These are phyloP conservation scores for Nematodospora anomalae DNA, from an alignment of 1,139 yeast species.

Conservation along the genomic window DNA sequence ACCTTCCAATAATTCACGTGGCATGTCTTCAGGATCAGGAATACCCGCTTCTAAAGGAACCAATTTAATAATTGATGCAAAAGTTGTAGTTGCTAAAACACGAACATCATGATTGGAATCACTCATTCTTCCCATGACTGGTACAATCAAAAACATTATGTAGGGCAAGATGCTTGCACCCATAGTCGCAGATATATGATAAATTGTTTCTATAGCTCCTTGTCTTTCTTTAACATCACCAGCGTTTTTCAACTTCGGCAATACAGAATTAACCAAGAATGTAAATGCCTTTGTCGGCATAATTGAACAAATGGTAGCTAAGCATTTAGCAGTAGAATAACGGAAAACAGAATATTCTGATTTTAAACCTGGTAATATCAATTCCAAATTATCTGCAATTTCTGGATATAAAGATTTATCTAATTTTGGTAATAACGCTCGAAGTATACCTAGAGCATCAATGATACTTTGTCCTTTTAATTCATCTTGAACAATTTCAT, in stretches of 20 bases:
- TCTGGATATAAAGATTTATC: conserved; percentile 49
- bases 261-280: conserved; percentile 68
- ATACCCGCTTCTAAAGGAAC: conserved; percentile 98
- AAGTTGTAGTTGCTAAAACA: conserved; percentile 88
- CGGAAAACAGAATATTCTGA: conserved; percentile 79
- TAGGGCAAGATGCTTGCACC: conserved; percentile 89
- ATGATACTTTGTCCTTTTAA: conserved; percentile 76
- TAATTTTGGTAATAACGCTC: conserved; percentile 71
- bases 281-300: conserved; percentile 76
- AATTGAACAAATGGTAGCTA: conserved; percentile 78
- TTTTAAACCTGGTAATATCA: conserved; percentile 55
- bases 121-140: conserved; percentile 97
- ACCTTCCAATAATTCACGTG: conserved; percentile 77
- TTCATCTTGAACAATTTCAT: conserved; percentile 42
- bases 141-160: conserved; percentile 92
- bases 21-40: conserved; percentile 93
- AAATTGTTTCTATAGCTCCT: conserved; percentile 91
- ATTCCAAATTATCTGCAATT: conserved; percentile 47
- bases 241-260: conserved; percentile 83
- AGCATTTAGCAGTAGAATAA: conserved; percentile 86
- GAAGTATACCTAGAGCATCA: conserved; percentile 80
- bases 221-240: conserved; percentile 78
- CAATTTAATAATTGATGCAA: conserved; percentile 91
- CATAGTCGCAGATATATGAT: conserved; percentile 83
- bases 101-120: conserved; percentile 91